These are phyloP conservation scores for Pestalotiopsis sp. DNA, from an alignment of 2,329 filamentous ascomycete genomes.

Conservation along the genomic window DNA sequence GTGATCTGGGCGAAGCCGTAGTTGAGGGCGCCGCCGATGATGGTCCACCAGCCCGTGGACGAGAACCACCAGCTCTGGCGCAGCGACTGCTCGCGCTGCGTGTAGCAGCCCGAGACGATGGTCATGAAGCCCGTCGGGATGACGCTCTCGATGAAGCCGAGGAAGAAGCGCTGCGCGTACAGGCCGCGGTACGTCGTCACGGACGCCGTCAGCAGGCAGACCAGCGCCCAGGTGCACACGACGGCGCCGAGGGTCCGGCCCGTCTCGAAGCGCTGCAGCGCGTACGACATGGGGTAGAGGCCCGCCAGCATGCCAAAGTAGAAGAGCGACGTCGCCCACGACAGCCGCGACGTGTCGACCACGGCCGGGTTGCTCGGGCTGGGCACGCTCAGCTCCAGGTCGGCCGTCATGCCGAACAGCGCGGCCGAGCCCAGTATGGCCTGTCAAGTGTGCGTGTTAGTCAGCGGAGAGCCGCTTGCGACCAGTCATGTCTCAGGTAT, in stretches of 20 bases:
- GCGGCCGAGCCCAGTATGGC: slow-evolving; percentile 74
- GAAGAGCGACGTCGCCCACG: slow-evolving; percentile 78
- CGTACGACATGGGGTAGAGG: slow-evolving; percentile 73
- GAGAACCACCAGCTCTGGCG: slow-evolving; percentile 72
- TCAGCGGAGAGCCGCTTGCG: neutral
- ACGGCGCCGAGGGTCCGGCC: slow-evolving; percentile 65
- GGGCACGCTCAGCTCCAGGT: slow-evolving; percentile 62
- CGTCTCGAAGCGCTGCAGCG: slow-evolving; percentile 68
- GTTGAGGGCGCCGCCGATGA: slow-evolving; percentile 65
- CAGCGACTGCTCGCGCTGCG: slow-evolving; percentile 64
- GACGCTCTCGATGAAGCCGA: slow-evolving; percentile 64
- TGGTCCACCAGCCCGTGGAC: slow-evolving; percentile 59
- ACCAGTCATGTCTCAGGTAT: too few relatives aligned
- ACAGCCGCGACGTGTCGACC: slow-evolving; percentile 68
- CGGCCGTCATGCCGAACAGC: slow-evolving; percentile 75
- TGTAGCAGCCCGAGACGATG: slow-evolving; percentile 65
- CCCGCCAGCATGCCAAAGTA: slow-evolving; percentile 81
- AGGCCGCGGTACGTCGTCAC: slow-evolving; percentile 66
- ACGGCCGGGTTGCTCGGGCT: slow-evolving; percentile 51
- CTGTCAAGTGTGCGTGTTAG: slow-evolving; percentile 32
- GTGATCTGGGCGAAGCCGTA: slow-evolving; percentile 69
- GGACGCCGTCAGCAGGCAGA: slow-evolving; percentile 71
- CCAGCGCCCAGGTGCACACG: slow-evolving; percentile 66
- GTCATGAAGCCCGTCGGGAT: slow-evolving; percentile 70
- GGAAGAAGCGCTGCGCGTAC: slow-evolving; percentile 68